These are phyloP conservation scores for Wickerhamiella infanticola DNA, from an alignment of 1,139 yeast species.

Conservation along the genomic window DNA sequence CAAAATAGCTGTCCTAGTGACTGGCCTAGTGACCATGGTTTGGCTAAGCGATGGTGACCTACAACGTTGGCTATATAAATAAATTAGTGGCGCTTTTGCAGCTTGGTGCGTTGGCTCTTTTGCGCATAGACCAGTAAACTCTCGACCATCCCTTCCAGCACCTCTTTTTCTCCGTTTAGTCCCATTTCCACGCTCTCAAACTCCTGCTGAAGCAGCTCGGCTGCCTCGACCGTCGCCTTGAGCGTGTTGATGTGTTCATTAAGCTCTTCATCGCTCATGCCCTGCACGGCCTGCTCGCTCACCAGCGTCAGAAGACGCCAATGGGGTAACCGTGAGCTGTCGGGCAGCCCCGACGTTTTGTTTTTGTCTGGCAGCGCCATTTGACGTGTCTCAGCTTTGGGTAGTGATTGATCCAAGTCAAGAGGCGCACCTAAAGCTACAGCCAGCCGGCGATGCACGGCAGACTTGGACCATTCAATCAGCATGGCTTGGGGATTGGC, in stretches of 20 bases:
- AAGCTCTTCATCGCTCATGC: slow-evolving; percentile 24
- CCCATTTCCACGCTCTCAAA: slow-evolving; percentile 35
- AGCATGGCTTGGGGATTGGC: slow-evolving; percentile 14
- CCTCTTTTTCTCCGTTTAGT: slow-evolving; percentile 39
- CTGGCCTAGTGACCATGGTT: too few species aligned
- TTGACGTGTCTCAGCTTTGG: slow-evolving; percentile 20
- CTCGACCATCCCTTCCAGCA: slow-evolving; percentile 57
- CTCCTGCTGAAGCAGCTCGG: slow-evolving; percentile 29
- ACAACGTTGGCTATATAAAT: too few species aligned
- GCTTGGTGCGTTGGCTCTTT: slow-evolving; percentile 13
- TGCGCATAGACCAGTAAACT: slow-evolving; percentile 59
- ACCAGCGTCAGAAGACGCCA: slow-evolving; percentile 24
- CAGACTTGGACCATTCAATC: slow-evolving; percentile 42
- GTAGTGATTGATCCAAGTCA: slow-evolving; percentile 33
- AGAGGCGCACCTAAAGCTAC: slow-evolving; percentile 45
- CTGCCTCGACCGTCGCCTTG: slow-evolving; percentile 18
- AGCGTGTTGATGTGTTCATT: slow-evolving; percentile 18
- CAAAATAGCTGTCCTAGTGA: too few species aligned
- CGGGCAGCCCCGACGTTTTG: slow-evolving; percentile 7
- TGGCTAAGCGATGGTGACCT: too few species aligned
- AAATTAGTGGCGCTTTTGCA: neutral
- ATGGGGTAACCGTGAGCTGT: slow-evolving; percentile 11
- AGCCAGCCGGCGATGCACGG: slow-evolving; percentile 40
- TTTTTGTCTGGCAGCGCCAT: slow-evolving; percentile 16
- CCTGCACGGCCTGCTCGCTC: slow-evolving; percentile 22